These are phyloP conservation scores for Xylaria sp. DNA, from an alignment of 2,329 filamentous ascomycete species.

Conservation along the genomic window DNA sequence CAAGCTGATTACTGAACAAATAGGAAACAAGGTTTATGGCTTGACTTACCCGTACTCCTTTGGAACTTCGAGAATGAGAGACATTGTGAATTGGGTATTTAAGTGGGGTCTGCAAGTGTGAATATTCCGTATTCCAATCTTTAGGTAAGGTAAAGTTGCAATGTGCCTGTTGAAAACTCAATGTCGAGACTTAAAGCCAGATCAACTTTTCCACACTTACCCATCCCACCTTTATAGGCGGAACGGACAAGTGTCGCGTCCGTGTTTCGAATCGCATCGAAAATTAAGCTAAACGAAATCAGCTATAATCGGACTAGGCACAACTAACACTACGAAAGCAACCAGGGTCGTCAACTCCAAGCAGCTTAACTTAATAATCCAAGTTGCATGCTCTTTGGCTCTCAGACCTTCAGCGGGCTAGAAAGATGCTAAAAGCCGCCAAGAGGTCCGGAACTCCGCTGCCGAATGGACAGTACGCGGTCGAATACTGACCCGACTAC, in stretches of 20 bases:
- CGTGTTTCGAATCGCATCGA: conserved; percentile 15
- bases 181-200: neutral
- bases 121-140: neutral
- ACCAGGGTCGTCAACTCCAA: conserved; percentile 13
- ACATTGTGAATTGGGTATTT: conserved; percentile 51
- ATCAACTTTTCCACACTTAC: neutral
- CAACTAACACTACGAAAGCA: neutral
- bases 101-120: neutral
- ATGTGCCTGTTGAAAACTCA: neutral
- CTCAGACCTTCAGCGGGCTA: neutral
- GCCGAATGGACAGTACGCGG: conserved; percentile 4
- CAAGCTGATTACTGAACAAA: neutral
- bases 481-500: conserved; percentile 26
- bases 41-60: conserved; percentile 61
- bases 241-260: conserved; percentile 18
- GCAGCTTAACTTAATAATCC: conserved; percentile 23
- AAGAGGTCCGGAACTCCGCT: conserved; percentile 19
- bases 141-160: neutral
- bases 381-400: neutral
- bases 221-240: conserved; percentile 23
- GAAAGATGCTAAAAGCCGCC: neutral
- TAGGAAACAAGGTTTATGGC: neutral
- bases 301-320: conserved; percentile 14
- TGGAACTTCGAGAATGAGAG: conserved; percentile 57
- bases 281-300: neutral